These are phyloP conservation scores for Hortiboletus campestris DNA, from an alignment of 768 basidiomycete genomes.

Conservation along the genomic window DNA sequence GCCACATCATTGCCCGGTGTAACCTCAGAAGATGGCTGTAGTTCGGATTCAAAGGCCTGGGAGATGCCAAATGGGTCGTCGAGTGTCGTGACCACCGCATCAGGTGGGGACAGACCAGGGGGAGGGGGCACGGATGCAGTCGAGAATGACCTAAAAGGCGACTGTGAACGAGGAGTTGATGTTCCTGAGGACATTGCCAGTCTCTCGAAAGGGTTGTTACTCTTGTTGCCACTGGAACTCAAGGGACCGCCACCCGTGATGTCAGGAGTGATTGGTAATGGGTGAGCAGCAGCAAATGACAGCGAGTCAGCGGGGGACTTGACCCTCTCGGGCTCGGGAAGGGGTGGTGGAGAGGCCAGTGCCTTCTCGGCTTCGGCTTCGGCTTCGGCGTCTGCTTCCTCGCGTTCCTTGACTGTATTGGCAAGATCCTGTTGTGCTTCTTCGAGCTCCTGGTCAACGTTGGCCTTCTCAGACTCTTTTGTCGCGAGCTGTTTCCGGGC, in stretches of 20 bases:
- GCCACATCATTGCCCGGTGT: conserved; percentile 21
- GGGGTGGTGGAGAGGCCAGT: conserved; percentile 2
- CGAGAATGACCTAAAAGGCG: conserved; percentile 58
- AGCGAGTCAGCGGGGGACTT: conserved; percentile 48
- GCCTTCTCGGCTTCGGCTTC: conserved; percentile 45
- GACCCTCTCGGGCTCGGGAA: conserved; percentile 29
- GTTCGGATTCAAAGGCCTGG: conserved; percentile 20
- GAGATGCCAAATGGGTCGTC: conserved; percentile 58
- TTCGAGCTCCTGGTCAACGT: conserved; percentile 67
- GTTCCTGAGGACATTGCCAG: conserved; percentile 48
- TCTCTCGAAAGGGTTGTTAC: conserved; percentile 91
- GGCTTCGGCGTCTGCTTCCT: conserved; percentile 52
- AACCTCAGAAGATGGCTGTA: conserved; percentile 10
- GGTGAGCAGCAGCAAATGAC: conserved; percentile 63
- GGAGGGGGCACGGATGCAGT: conserved; percentile 38
- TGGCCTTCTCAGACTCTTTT: conserved; percentile 75
- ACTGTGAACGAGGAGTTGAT: conserved; percentile 47
- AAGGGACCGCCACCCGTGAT: conserved; percentile 43
- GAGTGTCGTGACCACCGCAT: conserved; percentile 5
- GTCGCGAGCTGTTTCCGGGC: conserved; percentile 89
- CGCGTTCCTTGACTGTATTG: conserved; percentile 53
- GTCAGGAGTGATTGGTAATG: conserved; percentile 72
- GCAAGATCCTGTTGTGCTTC: conserved; percentile 58
- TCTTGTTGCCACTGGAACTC: conserved; percentile 53
- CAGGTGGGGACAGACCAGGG: conserved; percentile 21